Evolutionary conservation across 1,139 yeast genomes (phyloP).

Genomic region (Saccharomyces hybrid): DNA sequence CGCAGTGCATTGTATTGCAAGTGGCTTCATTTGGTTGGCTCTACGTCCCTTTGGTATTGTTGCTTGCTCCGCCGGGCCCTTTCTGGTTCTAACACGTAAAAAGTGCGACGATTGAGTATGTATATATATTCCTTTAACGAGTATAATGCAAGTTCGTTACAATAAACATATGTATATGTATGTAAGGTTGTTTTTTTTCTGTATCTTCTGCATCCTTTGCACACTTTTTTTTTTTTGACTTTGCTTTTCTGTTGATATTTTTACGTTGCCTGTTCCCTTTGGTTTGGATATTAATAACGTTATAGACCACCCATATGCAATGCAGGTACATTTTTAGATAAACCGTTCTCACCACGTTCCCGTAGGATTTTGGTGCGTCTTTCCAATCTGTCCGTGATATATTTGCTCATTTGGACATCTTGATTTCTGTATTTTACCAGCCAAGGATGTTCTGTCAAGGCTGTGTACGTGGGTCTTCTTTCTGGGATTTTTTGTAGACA

Average conservation of each 20-base stretch:
- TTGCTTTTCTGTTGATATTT: neutral
- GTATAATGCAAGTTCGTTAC: neutral
- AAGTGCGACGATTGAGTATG: neutral
- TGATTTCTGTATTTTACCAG: constrained; percentile 44
- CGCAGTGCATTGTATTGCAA: neutral
- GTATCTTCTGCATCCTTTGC: neutral
- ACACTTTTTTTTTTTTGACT: neutral
- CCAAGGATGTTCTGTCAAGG: constrained; percentile 79
- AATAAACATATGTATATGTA: neutral
- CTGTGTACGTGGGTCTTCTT: constrained; percentile 70
- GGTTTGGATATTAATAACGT: constrained; percentile 1
- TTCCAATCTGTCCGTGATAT: constrained; percentile 33
- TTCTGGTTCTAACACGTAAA: neutral
- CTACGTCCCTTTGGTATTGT: neutral
- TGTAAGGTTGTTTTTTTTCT: neutral
- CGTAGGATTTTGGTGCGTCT: constrained; percentile 24
- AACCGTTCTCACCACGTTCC: constrained; percentile 24
- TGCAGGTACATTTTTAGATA: constrained; percentile 29
- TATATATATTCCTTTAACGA: neutral
- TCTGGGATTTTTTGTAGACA: constrained; percentile 80
- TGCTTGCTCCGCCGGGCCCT: neutral
- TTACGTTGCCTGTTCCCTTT: neutral
- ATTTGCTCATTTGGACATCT: constrained; percentile 34
- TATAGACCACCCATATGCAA: constrained; percentile 32
- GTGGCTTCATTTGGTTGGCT: neutral